phyloP scores from a whole-genome alignment of 2,329 filamentous ascomycete species.

The Trichoderma semiorbis region DNA sequence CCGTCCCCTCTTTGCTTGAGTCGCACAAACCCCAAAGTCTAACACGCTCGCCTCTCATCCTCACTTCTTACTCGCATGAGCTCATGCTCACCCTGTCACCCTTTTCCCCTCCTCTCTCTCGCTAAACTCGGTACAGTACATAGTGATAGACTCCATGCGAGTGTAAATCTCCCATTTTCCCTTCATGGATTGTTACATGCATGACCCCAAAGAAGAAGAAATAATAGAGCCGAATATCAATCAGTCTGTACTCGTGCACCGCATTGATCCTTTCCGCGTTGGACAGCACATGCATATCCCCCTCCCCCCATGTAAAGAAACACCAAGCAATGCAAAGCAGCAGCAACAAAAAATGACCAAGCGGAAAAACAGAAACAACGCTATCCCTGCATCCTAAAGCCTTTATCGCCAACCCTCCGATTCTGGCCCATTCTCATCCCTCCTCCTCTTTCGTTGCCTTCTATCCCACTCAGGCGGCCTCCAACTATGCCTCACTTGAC shows the following conservation, averaged over 20 bases:
- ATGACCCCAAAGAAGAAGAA: neutral
- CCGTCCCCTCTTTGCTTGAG: neutral
- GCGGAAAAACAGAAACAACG: neutral
- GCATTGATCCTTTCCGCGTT: neutral
- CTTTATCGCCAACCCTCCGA: neutral
- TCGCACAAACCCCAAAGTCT: neutral
- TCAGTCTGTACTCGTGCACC: neutral
- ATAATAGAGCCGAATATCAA: neutral
- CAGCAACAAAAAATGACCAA: neutral
- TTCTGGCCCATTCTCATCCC: neutral
- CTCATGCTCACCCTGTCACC: neutral
- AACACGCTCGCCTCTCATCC: neutral
- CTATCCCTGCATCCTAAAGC: neutral
- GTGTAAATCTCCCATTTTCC: neutral
- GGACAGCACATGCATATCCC: neutral
- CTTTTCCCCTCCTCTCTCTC: neutral
- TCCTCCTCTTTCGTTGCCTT: neutral
- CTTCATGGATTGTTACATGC: neutral
- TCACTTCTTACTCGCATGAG: constrained; percentile 15
- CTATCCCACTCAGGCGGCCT: neutral
- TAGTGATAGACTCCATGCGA: neutral
- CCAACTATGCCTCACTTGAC: neutral
- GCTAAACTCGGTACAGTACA: neutral
- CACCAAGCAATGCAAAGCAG: neutral
- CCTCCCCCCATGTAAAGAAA: neutral